Conservation (phyloP, 371 early-diverging fungal genomes). For the Smittium mucronatum region DNA sequence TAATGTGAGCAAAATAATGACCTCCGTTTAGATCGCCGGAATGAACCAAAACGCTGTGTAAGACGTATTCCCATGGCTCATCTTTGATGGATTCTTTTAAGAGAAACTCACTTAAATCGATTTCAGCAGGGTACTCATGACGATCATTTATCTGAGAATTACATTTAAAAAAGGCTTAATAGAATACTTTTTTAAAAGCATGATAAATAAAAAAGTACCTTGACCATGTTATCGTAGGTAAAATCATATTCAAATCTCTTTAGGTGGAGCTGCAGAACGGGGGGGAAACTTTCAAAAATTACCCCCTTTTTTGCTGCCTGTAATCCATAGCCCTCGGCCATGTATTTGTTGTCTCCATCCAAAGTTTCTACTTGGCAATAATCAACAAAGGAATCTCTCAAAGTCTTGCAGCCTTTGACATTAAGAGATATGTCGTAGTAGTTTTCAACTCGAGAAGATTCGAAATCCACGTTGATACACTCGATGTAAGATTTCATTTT, state of each 20-base stretch:
- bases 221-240: slow-evolving; percentile 80
- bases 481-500: slow-evolving; percentile 91
- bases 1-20: slow-evolving; percentile 91
- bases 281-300: slow-evolving; percentile 87
- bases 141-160: slow-evolving; percentile 96
- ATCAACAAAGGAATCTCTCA: slow-evolving; percentile 83
- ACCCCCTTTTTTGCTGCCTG: slow-evolving; percentile 96
- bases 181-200: neutral
- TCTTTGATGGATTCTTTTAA: slow-evolving; percentile 46
- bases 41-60: slow-evolving; percentile 95
- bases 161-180: neutral
- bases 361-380: slow-evolving; percentile 83
- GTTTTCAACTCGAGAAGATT: slow-evolving; percentile 82
- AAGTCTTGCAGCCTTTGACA: slow-evolving; percentile 79
- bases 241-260: slow-evolving; percentile 98
- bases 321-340: slow-evolving; percentile 89
- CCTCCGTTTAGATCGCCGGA: slow-evolving; percentile 92
- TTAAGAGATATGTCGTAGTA: slow-evolving; percentile 90
- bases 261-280: slow-evolving; percentile 93
- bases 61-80: slow-evolving; percentile 57
- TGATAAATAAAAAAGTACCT: slow-evolving; percentile 19
- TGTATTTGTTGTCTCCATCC: slow-evolving; percentile 96
- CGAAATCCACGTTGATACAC: slow-evolving; percentile 87
- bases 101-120: slow-evolving; percentile 84
- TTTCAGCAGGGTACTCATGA: slow-evolving; percentile 86